A percentile compares a stretch with the other conserved stretches of the same genome.
These are phyloP conservation scores for Myriosclerotinia curreyana DNA, from an alignment of 2,329 filamentous ascomycete genomes.

Conservation along the genomic window DNA sequence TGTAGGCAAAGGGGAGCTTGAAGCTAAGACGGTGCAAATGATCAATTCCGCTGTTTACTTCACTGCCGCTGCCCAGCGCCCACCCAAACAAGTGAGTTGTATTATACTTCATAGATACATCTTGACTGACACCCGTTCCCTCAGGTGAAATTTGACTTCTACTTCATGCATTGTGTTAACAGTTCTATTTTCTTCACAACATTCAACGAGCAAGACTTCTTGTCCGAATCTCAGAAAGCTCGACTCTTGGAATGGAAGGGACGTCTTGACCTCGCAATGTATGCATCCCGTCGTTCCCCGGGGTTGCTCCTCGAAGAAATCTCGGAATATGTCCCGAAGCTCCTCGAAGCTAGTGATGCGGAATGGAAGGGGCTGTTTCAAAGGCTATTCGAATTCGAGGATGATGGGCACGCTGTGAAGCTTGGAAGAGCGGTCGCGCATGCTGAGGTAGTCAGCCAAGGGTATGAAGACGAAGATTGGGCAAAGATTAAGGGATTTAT, in stretches of 20 bases:
- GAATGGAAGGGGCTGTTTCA: slow-evolving; percentile 45
- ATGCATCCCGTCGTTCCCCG: slow-evolving; percentile 65
- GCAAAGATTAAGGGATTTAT: slow-evolving; percentile 53
- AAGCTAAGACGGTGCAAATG: slow-evolving; percentile 63
- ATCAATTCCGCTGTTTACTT: slow-evolving; percentile 58
- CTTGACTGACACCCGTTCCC: not conserved
- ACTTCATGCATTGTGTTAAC: slow-evolving; percentile 75
- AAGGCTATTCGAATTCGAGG: slow-evolving; percentile 50
- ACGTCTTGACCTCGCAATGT: slow-evolving; percentile 69
- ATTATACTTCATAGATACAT: not conserved
- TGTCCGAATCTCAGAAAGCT: slow-evolving; percentile 58
- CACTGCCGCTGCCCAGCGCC: slow-evolving; percentile 54
- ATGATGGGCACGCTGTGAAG: slow-evolving; percentile 83
- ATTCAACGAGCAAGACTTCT: slow-evolving; percentile 60
- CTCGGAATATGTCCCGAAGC: slow-evolving; percentile 53
- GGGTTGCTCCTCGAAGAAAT: slow-evolving; percentile 59
- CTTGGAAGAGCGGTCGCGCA: slow-evolving; percentile 66
- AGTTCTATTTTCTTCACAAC: slow-evolving; percentile 67
- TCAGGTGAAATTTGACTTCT: slow-evolving; percentile 75
- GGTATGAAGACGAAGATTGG: slow-evolving; percentile 49
- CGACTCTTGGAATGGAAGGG: slow-evolving; percentile 81
- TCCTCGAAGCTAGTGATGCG: slow-evolving; percentile 30
- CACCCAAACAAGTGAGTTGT: slow-evolving; percentile 49
- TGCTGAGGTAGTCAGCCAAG: slow-evolving; percentile 52
- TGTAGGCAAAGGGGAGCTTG: slow-evolving; percentile 50